Evolutionary conservation across 305 asterid species (phyloP).

Genomic region (Andrographis paniculata): DNA sequence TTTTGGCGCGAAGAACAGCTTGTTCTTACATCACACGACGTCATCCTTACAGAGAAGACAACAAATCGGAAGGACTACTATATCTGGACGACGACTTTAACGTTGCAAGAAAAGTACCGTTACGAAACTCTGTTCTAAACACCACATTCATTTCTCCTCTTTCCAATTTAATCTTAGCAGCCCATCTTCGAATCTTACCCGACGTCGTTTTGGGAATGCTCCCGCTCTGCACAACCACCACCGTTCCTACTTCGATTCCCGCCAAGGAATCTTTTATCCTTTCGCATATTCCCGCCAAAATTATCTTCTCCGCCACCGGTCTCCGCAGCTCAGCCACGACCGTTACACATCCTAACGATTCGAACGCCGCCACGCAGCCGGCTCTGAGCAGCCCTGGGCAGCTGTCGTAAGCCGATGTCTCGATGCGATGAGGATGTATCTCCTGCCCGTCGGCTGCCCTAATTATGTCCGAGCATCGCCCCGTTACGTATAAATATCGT

Average conservation of each 20-base stretch:
- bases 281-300: slow-evolving; percentile 31
- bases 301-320: slow-evolving; percentile 15
- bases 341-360: slow-evolving; percentile 13
- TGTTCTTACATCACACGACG: too few species aligned
- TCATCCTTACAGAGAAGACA: too few species aligned
- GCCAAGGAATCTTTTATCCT: slow-evolving; percentile 28
- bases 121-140: slow-evolving; percentile 34
- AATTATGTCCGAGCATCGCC: slow-evolving; percentile 46
- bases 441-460: slow-evolving; percentile 26
- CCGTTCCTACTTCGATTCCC: slow-evolving; percentile 31
- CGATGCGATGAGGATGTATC: slow-evolving; percentile 64
- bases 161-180: slow-evolving; percentile 32
- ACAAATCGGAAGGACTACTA: too few species aligned
- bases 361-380: slow-evolving; percentile 59
- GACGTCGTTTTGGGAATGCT: slow-evolving; percentile 73
- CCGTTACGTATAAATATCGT: slow-evolving; percentile 52
- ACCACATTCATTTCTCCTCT: slow-evolving; percentile 33
- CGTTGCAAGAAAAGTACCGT: background rate
- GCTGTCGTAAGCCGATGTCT: slow-evolving; percentile 43
- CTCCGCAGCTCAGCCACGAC: slow-evolving; percentile 53
- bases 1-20: too few species aligned
- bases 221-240: slow-evolving; percentile 49
- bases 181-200: slow-evolving; percentile 74
- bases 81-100: too few species aligned
- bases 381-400: slow-evolving; percentile 31